These are phyloP conservation scores for Maudiozyma bulderi DNA, from an alignment of 805 yeast genomes.

Conservation along the genomic window DNA sequence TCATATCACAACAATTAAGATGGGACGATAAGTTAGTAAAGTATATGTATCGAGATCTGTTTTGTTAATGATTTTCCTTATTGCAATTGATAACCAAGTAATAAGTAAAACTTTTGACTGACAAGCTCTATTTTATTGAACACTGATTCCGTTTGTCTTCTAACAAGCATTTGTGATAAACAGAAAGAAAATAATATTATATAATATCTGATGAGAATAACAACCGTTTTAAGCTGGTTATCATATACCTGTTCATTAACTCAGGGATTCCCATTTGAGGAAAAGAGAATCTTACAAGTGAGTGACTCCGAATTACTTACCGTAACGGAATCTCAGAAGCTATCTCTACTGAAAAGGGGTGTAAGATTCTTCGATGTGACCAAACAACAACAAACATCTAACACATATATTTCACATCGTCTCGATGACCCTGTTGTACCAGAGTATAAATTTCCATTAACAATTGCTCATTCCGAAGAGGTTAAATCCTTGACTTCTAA, in stretches of 20 bases:
- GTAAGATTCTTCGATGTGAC: conserved; percentile 59
- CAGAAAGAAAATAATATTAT: too few species aligned
- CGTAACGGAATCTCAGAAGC: conserved; percentile 36
- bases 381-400: conserved; percentile 11
- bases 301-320: conserved; percentile 16
- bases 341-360: conserved; percentile 38
- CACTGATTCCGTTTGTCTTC: too few species aligned
- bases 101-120: too few species aligned
- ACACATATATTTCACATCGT: conserved; percentile 15
- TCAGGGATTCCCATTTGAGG: conserved; percentile 5
- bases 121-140: too few species aligned
- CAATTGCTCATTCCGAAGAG: conserved; percentile 28
- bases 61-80: too few species aligned
- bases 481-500: conserved; percentile 35
- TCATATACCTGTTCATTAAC: neutral
- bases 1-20: too few species aligned
- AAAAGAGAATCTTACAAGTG: conserved; percentile 19
- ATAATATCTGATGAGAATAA: too few species aligned
- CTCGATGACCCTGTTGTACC: conserved; percentile 19
- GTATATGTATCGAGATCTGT: too few species aligned
- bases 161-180: too few species aligned
- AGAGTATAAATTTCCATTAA: conserved; percentile 42
- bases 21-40: too few species aligned
- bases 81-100: too few species aligned
- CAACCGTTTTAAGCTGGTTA: neutral